phyloP scores from a whole-genome alignment of 2,329 filamentous ascomycete genomes.

The Xylaria digitata region DNA sequence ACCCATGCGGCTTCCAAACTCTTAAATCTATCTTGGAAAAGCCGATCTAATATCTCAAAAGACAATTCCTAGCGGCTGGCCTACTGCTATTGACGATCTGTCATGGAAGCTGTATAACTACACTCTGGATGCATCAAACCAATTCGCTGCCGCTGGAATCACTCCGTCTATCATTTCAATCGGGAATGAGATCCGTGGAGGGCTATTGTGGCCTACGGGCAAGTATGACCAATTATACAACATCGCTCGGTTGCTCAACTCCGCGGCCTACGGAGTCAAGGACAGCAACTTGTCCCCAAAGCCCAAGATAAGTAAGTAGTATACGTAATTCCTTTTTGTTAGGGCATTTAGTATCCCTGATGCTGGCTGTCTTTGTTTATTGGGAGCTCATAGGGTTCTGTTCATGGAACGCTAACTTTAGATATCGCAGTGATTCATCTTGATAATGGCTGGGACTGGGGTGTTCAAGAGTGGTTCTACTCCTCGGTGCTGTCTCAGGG shows the following conservation, averaged over 20 bases:
- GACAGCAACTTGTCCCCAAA: conserved; percentile 67
- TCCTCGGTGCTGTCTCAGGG: conserved; percentile 45
- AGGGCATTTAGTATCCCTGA: no score
- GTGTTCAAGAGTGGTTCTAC: conserved; percentile 74
- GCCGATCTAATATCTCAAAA: conserved; percentile 23
- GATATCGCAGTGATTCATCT: conserved; percentile 69
- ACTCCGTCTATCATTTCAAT: conserved; percentile 73
- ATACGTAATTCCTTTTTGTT: background rate
- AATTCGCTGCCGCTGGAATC: conserved; percentile 67
- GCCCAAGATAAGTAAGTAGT: conserved; percentile 67
- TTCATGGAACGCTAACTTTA: conserved; percentile 10
- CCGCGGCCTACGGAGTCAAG: conserved; percentile 72
- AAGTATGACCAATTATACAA: conserved; percentile 66
- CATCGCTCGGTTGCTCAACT: conserved; percentile 72
- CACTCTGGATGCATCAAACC: conserved; percentile 70
- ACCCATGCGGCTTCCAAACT: background rate
- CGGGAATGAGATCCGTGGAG: conserved; percentile 77
- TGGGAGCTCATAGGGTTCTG: no score
- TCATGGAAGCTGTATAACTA: conserved; percentile 75
- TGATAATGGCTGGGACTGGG: conserved; percentile 80
- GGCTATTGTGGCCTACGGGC: conserved; percentile 75
- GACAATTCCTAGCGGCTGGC: conserved; percentile 72
- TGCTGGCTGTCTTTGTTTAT: no score
- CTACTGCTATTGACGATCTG: conserved; percentile 67
- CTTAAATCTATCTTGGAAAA: background rate